phyloP scores from a whole-genome alignment of 805 yeast genomes.

The Myxozyma geophila region DNA sequence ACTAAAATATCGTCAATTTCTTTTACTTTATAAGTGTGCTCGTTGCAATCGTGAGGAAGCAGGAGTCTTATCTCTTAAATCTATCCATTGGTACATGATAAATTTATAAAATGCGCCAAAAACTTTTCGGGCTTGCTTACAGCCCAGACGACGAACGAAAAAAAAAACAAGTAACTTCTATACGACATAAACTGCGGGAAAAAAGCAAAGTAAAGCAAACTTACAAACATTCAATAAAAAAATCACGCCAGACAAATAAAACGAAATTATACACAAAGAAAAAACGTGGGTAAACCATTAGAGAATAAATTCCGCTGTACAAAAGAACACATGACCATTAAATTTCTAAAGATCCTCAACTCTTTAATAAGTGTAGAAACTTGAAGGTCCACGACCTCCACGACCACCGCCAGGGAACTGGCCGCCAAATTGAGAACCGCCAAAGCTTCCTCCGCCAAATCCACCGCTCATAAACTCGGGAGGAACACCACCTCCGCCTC shows the following conservation, averaged over 20 bases:
- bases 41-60: no score
- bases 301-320: neutral
- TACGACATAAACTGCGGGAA: neutral
- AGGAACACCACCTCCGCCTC: slow-evolving; percentile 36
- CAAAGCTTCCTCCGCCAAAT: slow-evolving; percentile 35
- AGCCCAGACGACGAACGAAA: neutral
- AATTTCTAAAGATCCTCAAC: neutral
- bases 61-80: no score
- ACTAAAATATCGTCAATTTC: no score
- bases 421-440: slow-evolving; percentile 32
- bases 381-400: slow-evolving; percentile 27
- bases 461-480: slow-evolving; percentile 24
- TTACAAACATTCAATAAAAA: neutral
- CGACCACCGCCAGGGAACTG: slow-evolving; percentile 36
- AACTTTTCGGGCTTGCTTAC: neutral
- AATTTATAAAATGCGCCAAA: no score
- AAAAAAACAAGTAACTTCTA: neutral
- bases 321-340: neutral
- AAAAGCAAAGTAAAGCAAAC: neutral
- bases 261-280: neutral
- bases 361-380: slow-evolving; percentile 30
- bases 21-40: neutral
- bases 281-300: neutral
- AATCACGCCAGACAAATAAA: slow-evolving; percentile 8
- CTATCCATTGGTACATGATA: no score